These are phyloP conservation scores for Venturia oleaginea DNA, from an alignment of 2,329 filamentous ascomycete species.

Conservation along the genomic window DNA sequence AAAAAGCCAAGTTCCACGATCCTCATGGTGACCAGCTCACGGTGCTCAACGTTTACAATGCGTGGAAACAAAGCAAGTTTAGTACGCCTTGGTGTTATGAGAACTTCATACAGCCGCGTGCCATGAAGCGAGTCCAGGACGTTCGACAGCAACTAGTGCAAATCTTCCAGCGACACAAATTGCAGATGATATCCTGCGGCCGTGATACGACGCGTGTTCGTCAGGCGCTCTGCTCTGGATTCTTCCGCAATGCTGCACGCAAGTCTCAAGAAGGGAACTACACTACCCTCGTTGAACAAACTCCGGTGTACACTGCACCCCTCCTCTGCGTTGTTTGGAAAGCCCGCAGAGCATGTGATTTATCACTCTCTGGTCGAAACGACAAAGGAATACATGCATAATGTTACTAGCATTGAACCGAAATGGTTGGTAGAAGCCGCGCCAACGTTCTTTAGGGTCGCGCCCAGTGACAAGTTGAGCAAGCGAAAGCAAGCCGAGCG, in stretches of 20 bases:
- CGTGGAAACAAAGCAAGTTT: slow-evolving; percentile 81
- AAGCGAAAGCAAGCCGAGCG: slow-evolving; percentile 91
- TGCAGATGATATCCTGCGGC: slow-evolving; percentile 74
- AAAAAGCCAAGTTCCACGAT: slow-evolving; percentile 96
- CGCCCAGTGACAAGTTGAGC: slow-evolving; percentile 73
- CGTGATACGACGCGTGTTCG: slow-evolving; percentile 80
- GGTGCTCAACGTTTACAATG: slow-evolving; percentile 90
- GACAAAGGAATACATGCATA: slow-evolving; percentile 97
- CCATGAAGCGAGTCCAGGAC: slow-evolving; percentile 82
- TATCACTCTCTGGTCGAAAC: slow-evolving; percentile 88
- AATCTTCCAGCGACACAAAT: slow-evolving; percentile 88
- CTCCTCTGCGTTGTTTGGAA: slow-evolving; percentile 83
- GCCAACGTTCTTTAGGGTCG: slow-evolving; percentile 98
- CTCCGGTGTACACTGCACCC: slow-evolving; percentile 93
- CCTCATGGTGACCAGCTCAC: slow-evolving; percentile 91
- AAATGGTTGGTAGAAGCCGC: slow-evolving; percentile 91
- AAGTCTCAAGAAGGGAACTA: slow-evolving; percentile 97
- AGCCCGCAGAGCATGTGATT: slow-evolving; percentile 92
- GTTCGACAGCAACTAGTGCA: slow-evolving; percentile 84
- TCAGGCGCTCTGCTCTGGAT: slow-evolving; percentile 81
- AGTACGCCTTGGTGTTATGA: slow-evolving; percentile 91
- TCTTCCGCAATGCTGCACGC: slow-evolving; percentile 89
- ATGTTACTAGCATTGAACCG: slow-evolving; percentile 84
- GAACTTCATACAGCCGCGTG: slow-evolving; percentile 90
- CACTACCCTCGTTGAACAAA: slow-evolving; percentile 93